These are phyloP conservation scores for Yamadazyma dendronema DNA, from an alignment of 1,139 yeast genomes.

Conservation along the genomic window DNA sequence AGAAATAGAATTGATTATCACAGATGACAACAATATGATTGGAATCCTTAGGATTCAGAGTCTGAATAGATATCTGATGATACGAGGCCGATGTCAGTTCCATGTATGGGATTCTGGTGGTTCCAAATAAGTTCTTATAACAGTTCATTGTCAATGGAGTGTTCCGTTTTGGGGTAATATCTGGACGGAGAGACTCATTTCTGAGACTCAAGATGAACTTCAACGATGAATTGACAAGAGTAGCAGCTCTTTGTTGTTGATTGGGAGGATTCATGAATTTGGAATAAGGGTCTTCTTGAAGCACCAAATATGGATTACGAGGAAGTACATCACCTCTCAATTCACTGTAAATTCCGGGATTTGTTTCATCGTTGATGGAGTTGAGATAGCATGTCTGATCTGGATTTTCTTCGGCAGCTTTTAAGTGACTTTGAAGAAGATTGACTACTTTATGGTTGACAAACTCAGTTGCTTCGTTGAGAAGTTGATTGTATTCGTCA, in stretches of 20 bases:
- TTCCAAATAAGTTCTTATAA: conserved; percentile 63
- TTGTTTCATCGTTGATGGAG: conserved; percentile 55
- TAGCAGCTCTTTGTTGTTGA: conserved; percentile 68
- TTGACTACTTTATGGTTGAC: conserved; percentile 38
- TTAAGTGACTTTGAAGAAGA: conserved; percentile 53
- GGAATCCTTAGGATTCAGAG: conserved; percentile 27
- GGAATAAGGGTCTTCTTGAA: conserved; percentile 69
- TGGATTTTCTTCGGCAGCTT: conserved; percentile 40
- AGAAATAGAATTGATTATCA: conserved; percentile 59
- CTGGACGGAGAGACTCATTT: conserved; percentile 53
- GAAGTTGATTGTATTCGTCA: conserved; percentile 41
- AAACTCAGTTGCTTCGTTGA: conserved; percentile 46
- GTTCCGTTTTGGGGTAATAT: conserved; percentile 49
- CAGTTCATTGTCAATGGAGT: conserved; percentile 65
- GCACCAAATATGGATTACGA: conserved; percentile 67
- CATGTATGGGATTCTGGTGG: conserved; percentile 59
- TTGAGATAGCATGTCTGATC: conserved; percentile 53
- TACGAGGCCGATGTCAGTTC: conserved; percentile 6
- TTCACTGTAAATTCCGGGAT: conserved; percentile 66
- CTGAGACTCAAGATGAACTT: conserved; percentile 63
- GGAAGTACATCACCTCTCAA: conserved; percentile 66
- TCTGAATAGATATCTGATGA: conserved; percentile 31
- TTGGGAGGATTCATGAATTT: conserved; percentile 57
- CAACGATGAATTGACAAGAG: conserved; percentile 60
- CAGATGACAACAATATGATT: conserved; percentile 54